Percentiles rank a stretch among this genome's conserved stretches.
Conservation (phyloP, 2,329 filamentous ascomycete genomes). For the Corinectria fuckeliana region DNA sequence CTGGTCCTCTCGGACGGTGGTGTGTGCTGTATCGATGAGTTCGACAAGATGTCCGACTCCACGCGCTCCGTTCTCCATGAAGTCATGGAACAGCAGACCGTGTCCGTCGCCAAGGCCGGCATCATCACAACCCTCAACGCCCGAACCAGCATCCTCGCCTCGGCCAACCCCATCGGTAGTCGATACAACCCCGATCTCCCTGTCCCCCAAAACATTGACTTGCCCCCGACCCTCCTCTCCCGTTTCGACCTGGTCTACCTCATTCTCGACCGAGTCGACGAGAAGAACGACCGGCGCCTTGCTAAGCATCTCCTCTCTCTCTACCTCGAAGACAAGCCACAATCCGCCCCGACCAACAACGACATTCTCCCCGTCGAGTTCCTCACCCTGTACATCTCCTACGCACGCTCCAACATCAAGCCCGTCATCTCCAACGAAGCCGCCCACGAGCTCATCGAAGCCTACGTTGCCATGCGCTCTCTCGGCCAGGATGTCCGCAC, state of each 20-base stretch:
- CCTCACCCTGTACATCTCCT: conserved; percentile 95
- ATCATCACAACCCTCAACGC: conserved; percentile 98
- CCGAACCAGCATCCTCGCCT: conserved; percentile 92
- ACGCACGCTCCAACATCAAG: conserved; percentile 85
- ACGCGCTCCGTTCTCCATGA: conserved; percentile 84
- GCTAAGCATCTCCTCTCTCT: conserved; percentile 94
- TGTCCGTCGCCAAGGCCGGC: conserved; percentile 86
- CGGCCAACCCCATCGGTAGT: conserved; percentile 96
- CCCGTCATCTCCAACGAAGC: conserved; percentile 82
- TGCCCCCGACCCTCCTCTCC: conserved; percentile 91
- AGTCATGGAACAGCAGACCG: conserved; percentile 89
- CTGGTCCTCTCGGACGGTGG: conserved; percentile 81
- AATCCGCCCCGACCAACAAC: conserved; percentile 74
- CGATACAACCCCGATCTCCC: conserved; percentile 96
- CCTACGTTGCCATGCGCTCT: conserved; percentile 94
- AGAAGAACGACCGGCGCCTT: conserved; percentile 84
- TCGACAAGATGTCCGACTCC: conserved; percentile 84
- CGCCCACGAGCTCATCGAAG: conserved; percentile 80
- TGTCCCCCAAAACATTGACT: conserved; percentile 96
- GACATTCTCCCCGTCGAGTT: conserved; percentile 95
- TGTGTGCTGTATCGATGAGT: conserved; percentile 85
- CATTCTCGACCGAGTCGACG: conserved; percentile 91
- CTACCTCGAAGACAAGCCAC: conserved; percentile 94
- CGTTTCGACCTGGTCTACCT: conserved; percentile 98
- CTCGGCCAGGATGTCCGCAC: conserved; percentile 87